A percentile compares a stretch with the other conserved stretches of the same genome.
These are phyloP conservation scores for Alternaria postmessia DNA, from an alignment of 2,329 filamentous ascomycete species.

Conservation along the genomic window DNA sequence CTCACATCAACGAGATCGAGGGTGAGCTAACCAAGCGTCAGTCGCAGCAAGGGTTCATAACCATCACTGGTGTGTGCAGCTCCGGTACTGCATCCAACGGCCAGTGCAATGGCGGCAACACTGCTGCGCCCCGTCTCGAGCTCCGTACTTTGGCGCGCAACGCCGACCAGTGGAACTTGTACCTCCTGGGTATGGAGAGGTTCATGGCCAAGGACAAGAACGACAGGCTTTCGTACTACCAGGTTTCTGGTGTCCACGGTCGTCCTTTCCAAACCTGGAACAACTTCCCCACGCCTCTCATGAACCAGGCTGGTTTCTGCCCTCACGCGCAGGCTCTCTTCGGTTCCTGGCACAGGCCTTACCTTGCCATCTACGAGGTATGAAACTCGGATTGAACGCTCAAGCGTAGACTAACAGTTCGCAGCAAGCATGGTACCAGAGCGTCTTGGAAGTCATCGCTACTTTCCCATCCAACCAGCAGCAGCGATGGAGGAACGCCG, in stretches of 20 bases:
- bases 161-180: conserved; percentile 76
- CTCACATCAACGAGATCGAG: conserved; percentile 36
- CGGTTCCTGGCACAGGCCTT: conserved; percentile 84
- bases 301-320: conserved; percentile 74
- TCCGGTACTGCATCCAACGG: conserved; percentile 32
- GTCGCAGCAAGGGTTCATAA: conserved; percentile 27
- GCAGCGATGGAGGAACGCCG: conserved; percentile 52
- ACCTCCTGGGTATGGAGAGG: conserved; percentile 75
- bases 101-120: conserved; percentile 35
- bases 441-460: conserved; percentile 53
- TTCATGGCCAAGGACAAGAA: conserved; percentile 73
- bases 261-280: conserved; percentile 71
- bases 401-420: neutral
- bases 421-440: conserved; percentile 54
- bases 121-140: conserved; percentile 64
- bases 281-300: conserved; percentile 45
- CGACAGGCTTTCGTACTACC: conserved; percentile 76
- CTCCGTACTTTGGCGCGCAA: conserved; percentile 70
- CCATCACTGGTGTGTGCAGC: conserved; percentile 42
- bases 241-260: conserved; percentile 81
- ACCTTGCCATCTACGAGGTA: conserved; percentile 70
- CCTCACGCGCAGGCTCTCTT: conserved; percentile 79
- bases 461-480: conserved; percentile 52
- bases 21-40: conserved; percentile 35
- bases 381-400: conserved; percentile 2